Conservation (phyloP, 1,284 basidiomycete genomes). For the Peniophora sp. region DNA sequence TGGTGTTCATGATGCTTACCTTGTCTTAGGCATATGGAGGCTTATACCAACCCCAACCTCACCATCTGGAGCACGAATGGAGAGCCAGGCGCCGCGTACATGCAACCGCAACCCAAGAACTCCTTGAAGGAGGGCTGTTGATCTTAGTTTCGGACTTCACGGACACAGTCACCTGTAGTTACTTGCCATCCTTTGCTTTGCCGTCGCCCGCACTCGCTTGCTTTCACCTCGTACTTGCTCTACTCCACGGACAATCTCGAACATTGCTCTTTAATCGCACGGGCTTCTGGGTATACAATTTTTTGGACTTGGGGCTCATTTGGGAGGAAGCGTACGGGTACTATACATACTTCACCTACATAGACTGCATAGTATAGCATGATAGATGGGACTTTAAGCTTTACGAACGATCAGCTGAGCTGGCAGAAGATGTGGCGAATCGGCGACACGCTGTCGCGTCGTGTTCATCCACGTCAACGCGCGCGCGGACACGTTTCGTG, state of each 20-base stretch:
- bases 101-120: slow-evolving; percentile 14
- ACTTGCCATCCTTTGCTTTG: too few relatives aligned
- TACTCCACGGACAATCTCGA: too few relatives aligned
- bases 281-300: too few relatives aligned
- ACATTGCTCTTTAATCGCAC: too few relatives aligned
- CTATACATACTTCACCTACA: too few relatives aligned
- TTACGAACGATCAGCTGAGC: slow-evolving; percentile 9
- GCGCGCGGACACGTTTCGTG: slow-evolving; percentile 7
- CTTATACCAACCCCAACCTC: slow-evolving; percentile 19
- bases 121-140: slow-evolving; percentile 9
- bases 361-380: too few relatives aligned
- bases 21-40: slow-evolving; percentile 10
- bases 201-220: too few relatives aligned
- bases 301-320: too few relatives aligned
- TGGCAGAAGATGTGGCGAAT: not conserved
- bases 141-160: not conserved
- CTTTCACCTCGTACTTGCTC: too few relatives aligned
- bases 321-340: too few relatives aligned
- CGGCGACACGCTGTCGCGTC: not conserved
- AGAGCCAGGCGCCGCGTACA: slow-evolving; percentile 5
- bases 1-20: not conserved
- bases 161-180: too few relatives aligned
- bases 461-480: not conserved
- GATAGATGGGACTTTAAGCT: too few relatives aligned
- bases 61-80: slow-evolving; percentile 15